Percentiles rank a stretch among this genome's conserved stretches.
Conservation (phyloP, 768 basidiomycete genomes). For the Leccinellum rugosiceps region DNA sequence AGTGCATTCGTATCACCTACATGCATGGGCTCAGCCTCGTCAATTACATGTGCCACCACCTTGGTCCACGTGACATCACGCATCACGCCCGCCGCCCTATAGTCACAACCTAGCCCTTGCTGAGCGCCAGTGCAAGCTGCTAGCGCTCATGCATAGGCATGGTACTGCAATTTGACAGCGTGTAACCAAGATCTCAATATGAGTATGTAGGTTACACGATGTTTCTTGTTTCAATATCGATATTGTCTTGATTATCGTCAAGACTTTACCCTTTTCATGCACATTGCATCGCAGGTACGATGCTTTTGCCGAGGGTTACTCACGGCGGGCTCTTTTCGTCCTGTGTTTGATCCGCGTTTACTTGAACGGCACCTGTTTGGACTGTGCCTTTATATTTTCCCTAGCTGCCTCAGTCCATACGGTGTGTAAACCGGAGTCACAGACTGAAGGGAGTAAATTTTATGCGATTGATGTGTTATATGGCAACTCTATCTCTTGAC, state of each 20-base stretch:
- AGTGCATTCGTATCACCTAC: not conserved
- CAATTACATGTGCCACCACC: not conserved
- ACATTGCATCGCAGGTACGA: too few relatives aligned
- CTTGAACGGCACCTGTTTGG: too few relatives aligned
- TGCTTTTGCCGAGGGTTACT: too few relatives aligned
- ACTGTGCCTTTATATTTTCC: too few relatives aligned
- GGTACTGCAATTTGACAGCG: not conserved
- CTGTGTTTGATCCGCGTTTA: too few relatives aligned
- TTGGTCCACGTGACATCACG: not conserved
- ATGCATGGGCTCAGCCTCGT: not conserved
- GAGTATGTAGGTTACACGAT: too few relatives aligned
- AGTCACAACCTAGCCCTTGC: not conserved
- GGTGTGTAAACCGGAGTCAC: not conserved
- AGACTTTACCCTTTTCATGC: too few relatives aligned
- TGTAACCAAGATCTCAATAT: not conserved
- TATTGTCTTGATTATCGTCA: not conserved
- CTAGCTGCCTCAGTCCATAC: not conserved
- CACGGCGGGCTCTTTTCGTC: too few relatives aligned
- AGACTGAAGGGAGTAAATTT: too few relatives aligned
- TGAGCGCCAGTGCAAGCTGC: not conserved
- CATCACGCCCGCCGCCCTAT: not conserved
- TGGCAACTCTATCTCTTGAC: too few relatives aligned
- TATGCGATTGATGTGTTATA: too few relatives aligned
- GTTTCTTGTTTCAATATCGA: not conserved
- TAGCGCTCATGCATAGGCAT: not conserved